Evolutionary conservation across 1,284 basidiomycete species (phyloP), one percentile per base, ranked within the genome.

Genomic region (Pulveroboletus sp.): DNA sequence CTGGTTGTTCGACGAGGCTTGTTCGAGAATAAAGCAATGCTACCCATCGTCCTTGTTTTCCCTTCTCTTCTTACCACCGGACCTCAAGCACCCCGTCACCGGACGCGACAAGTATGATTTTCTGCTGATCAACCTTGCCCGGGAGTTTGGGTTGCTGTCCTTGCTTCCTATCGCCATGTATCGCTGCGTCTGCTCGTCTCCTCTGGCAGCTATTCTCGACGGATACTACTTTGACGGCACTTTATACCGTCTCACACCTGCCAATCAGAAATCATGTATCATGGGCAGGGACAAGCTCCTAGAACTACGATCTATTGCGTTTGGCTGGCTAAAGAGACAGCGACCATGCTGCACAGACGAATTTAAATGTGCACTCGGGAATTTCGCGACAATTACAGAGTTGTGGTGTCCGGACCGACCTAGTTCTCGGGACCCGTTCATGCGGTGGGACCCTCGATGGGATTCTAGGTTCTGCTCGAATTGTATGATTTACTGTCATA

Each of bases 21-120:
- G 58, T 38, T 57, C 49, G 26, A 54, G 65, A 45, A 65, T 67
- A 25, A 53, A 56, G 31, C 56, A 62, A 43, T 66, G 67, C 22
- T 70, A 68, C 43, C 65, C 65, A 18, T 58, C 67, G 1, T 68
- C 67, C 35, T 38, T 67, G 39, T 69, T 69, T 46, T 54, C 67
- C 43, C 65, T 66, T 33, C 65, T 66, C 14, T 66, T 66, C 49
- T 45, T 66, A 20, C 65, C 65, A 31, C 57, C 65, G 4, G 60
- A 61, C 43, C 62, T 66, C 35, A 57, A 52, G 36, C 56, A 52
- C 33, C 67, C 65, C 20, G 39, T 66, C 53, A 49, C 46, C 11
- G 62, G 65, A 36, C 60, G 67, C 4, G 65, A 66, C 60, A 58
- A 60, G 56, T 64, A 66, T 43, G 67, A 69, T 48, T 67, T 67